phyloP scores from a whole-genome alignment of 352 stramenopile genomes.

The Phytophthora ohioensis region DNA sequence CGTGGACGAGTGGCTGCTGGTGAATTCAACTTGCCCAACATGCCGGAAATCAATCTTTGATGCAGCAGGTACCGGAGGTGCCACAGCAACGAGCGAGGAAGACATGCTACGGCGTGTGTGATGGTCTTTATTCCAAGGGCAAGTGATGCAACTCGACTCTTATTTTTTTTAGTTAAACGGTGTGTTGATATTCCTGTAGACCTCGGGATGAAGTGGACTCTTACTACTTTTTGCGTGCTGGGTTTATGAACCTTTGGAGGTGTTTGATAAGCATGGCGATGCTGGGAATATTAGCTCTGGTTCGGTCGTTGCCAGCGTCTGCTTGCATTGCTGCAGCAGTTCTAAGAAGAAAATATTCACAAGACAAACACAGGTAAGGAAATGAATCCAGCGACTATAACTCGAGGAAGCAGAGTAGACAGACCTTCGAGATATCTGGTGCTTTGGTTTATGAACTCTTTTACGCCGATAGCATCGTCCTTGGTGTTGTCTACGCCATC shows the following conservation, averaged over 20 bases:
- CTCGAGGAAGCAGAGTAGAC: neutral
- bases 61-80: constrained; percentile 21
- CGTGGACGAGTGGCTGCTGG: constrained; percentile 89
- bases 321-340: constrained; percentile 37
- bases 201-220: constrained; percentile 13
- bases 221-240: constrained; percentile 15
- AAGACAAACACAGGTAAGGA: neutral
- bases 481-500: neutral
- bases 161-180: constrained; percentile 24
- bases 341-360: constrained; percentile 17
- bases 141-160: constrained; percentile 23
- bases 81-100: constrained; percentile 52
- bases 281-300: constrained; percentile 25
- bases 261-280: constrained; percentile 13
- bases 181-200: constrained; percentile 36
- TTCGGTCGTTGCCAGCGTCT: constrained; percentile 19
- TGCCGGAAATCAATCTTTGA: constrained; percentile 88
- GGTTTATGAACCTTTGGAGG: constrained; percentile 4
- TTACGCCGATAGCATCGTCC: constrained; percentile 23
- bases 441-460: constrained; percentile 35
- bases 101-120: constrained; percentile 72
- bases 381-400: neutral
- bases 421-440: constrained; percentile 36
- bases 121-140: constrained; percentile 22
- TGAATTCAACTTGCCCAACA: constrained; percentile 90